Base-by-base conservation (phyloP, 768 basidiomycete species). In the Lentinula sp. region DNA sequence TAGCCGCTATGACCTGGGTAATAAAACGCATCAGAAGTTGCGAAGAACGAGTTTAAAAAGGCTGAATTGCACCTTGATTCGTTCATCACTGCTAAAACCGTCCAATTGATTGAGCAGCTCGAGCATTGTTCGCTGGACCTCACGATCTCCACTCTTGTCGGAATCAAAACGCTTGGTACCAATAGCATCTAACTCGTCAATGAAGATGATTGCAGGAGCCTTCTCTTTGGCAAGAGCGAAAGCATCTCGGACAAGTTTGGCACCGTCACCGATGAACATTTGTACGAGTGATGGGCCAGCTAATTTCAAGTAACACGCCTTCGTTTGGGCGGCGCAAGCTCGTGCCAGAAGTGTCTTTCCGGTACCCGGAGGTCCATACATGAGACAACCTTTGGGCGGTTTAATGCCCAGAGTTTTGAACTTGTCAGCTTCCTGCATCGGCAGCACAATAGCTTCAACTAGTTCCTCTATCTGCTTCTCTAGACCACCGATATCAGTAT, bases 211-310 rank as follows among this genome's bases (percentile, higher is more conserved):
- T n/a, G 95, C 91, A 5, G 95, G 95, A 1, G 95, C 92, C 69
- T 98, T 98, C 80, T 97, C 92, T 75, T 98, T 98, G 16, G 97
- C 97, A 50, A 99, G 82, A 50, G 95, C 95, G 71, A 99, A 98
- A 3, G 96, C 96, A 69, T 99, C 97, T 50, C 97, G 92, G 21
- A 99, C 97, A 55, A 99, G 86, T 74, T 98, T 98, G 59, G 97
- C 97, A 69, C 97, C 97, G 73, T 98, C 97, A 74, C 97, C 97
- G 66, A 99, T 99, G 74, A 96, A 99, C 97, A 98, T 99, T 75
- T 99, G 97, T 11, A 99, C 97, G 57, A 99, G 84, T 55, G 95
- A 95, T 28, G 97, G 96, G 18, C 94, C 97, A 39, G 97, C 97
- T 31, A 99, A 85, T 74, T 99, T 98, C 65, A 99, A 84, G 73